Evolutionary conservation across 805 yeast species (phyloP).

Genomic region (Ogataea dorogensis): DNA sequence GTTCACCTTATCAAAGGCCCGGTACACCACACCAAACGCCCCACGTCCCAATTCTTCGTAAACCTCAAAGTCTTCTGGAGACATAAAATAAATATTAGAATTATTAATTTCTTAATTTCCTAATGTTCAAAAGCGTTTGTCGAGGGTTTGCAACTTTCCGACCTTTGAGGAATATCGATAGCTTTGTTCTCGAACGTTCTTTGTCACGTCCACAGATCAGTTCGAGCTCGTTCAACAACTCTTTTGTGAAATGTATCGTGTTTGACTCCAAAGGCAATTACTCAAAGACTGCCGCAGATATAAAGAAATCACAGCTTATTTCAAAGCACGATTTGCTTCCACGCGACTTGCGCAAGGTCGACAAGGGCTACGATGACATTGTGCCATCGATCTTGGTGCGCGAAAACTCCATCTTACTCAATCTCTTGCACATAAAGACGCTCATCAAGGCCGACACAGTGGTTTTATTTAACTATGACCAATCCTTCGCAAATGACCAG

Average conservation of each 20-base stretch:
- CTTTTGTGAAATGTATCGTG: constrained; percentile 43
- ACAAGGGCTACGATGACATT: constrained; percentile 45
- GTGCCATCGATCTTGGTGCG: constrained; percentile 57
- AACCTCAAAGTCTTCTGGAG: constrained; percentile 46
- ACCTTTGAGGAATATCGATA: constrained; percentile 17
- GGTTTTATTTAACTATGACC: constrained; percentile 47
- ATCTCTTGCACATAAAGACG: constrained; percentile 49
- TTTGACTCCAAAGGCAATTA: constrained; percentile 46
- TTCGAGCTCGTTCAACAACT: constrained; percentile 9
- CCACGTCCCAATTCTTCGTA: constrained; percentile 68
- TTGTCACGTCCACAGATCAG: constrained; percentile 24
- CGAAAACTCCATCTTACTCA: constrained; percentile 45
- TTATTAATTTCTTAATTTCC: not conserved
- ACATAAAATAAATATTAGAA: constrained; percentile 5
- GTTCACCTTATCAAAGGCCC: constrained; percentile 49
- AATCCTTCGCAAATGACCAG: constrained; percentile 44
- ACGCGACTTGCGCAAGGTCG: constrained; percentile 53
- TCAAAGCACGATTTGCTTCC: constrained; percentile 46
- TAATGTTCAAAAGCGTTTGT: not conserved
- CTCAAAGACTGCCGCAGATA: constrained; percentile 44
- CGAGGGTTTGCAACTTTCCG: constrained; percentile 2
- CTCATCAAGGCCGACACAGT: constrained; percentile 52
- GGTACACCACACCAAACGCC: constrained; percentile 74
- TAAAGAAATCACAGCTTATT: constrained; percentile 43
- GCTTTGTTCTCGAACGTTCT: constrained; percentile 26